phyloP scores from a whole-genome alignment of 495 filamentous ascomycete genomes.

The Aspergillus incahuasiensis region DNA sequence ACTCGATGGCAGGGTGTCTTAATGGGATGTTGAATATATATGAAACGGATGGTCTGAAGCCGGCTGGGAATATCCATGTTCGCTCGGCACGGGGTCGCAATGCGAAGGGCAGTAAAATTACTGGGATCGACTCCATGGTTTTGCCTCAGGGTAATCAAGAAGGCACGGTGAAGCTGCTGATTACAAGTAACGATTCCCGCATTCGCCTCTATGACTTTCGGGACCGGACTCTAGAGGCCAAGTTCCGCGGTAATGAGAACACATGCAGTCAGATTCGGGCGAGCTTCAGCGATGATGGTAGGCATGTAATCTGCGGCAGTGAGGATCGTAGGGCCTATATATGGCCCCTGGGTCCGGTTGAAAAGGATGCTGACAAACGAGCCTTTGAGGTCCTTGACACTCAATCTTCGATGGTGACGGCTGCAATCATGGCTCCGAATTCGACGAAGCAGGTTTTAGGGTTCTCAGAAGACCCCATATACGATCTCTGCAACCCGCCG shows the following conservation, averaged over 20 bases:
- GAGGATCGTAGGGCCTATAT: constrained; percentile 88
- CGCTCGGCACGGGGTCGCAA: constrained; percentile 87
- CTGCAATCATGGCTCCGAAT: constrained; percentile 76
- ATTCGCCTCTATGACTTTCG: constrained; percentile 85
- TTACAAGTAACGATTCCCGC: constrained; percentile 94
- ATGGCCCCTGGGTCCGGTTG: constrained; percentile 64
- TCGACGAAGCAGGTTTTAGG: constrained; percentile 72
- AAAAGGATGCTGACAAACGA: constrained; percentile 71
- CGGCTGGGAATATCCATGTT: constrained; percentile 80
- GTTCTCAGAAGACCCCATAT: constrained; percentile 83
- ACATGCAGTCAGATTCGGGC: constrained; percentile 89
- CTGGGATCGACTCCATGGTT: constrained; percentile 77
- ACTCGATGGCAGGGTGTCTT: constrained; percentile 82
- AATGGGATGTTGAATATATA: constrained; percentile 88
- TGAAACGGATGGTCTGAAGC: constrained; percentile 88
- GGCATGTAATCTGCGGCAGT: constrained; percentile 87
- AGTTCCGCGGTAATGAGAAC: constrained; percentile 91
- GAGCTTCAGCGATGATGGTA: constrained; percentile 79
- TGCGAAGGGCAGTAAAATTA: constrained; percentile 95
- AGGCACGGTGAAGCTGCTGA: constrained; percentile 75
- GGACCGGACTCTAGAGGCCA: constrained; percentile 78
- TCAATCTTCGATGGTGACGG: constrained; percentile 82
- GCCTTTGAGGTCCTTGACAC: constrained; percentile 86
- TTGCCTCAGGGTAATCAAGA: constrained; percentile 57
- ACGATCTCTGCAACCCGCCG: constrained; percentile 93